Percentiles rank a stretch among this genome's conserved stretches.
Conservation (phyloP, 2,329 filamentous ascomycete genomes). For the Macroventuria anomochaeta region DNA sequence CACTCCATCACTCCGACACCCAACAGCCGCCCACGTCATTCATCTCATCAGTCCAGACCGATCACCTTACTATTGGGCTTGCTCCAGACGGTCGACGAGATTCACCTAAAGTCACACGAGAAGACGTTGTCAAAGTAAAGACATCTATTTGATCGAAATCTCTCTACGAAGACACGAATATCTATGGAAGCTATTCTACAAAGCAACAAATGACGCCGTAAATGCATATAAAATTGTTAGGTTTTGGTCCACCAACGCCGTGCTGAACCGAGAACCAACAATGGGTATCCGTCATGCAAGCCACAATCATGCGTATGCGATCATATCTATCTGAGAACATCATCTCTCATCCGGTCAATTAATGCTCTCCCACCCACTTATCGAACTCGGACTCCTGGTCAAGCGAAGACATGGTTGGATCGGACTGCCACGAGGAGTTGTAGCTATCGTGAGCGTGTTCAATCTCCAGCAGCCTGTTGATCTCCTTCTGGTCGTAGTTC, state of each 20-base stretch:
- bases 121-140: background rate
- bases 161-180: background rate
- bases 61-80: background rate
- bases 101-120: background rate
- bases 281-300: constrained; percentile 13
- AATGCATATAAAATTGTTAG: constrained; percentile 1
- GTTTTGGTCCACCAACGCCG: constrained; percentile 10
- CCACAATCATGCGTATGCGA: constrained; percentile 12
- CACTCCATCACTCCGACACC: constrained; percentile 17
- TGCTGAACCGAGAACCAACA: constrained; percentile 9
- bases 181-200: constrained; percentile 1
- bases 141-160: background rate
- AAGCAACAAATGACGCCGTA: constrained; percentile 4
- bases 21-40: constrained; percentile 8
- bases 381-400: constrained; percentile 55
- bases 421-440: constrained; percentile 47
- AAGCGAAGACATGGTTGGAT: constrained; percentile 44
- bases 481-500: constrained; percentile 37
- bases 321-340: constrained; percentile 6
- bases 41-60: background rate
- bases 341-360: constrained; percentile 7
- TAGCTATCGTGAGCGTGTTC: constrained; percentile 33
- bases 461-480: constrained; percentile 37
- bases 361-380: constrained; percentile 52
- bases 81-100: background rate